Conservation (phyloP, 2,329 filamentous ascomycete genomes). For the Fusarium hostae region DNA sequence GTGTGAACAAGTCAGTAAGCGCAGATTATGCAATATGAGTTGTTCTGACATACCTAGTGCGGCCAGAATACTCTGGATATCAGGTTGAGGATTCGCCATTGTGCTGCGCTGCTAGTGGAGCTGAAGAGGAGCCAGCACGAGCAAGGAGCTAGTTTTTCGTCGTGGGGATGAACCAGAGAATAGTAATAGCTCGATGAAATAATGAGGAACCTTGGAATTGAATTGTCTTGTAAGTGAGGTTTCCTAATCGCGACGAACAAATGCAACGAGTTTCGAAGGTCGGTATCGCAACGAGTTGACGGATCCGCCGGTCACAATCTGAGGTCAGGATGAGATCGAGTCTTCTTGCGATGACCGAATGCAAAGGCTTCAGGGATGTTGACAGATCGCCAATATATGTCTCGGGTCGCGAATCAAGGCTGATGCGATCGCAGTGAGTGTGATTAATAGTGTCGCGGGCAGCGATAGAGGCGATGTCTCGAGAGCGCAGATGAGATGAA, state of each 20-base stretch:
- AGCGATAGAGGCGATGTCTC: conserved; percentile 33
- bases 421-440: conserved; percentile 22
- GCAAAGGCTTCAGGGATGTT: conserved; percentile 14
- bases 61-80: conserved; percentile 58
- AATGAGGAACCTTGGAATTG: background rate
- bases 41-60: conserved; percentile 56
- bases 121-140: conserved; percentile 19
- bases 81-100: conserved; percentile 44
- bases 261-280: background rate
- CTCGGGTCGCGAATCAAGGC: conserved; percentile 23
- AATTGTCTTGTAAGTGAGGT: background rate
- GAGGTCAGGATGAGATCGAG: conserved; percentile 21
- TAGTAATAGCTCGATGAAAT: conserved; percentile 1
- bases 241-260: conserved; percentile 10
- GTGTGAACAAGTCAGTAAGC: conserved; percentile 38
- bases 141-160: conserved; percentile 20
- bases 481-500: conserved; percentile 31
- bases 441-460: conserved; percentile 16
- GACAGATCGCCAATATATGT: conserved; percentile 35
- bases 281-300: conserved; percentile 16
- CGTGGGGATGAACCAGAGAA: conserved; percentile 1
- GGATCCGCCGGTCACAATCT: conserved; percentile 37
- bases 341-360: conserved; percentile 34
- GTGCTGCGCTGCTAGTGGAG: conserved; percentile 23
- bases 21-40: conserved; percentile 10